phyloP scores from a whole-genome alignment of 768 basidiomycete genomes.

The Leccinum disarticulatum region DNA sequence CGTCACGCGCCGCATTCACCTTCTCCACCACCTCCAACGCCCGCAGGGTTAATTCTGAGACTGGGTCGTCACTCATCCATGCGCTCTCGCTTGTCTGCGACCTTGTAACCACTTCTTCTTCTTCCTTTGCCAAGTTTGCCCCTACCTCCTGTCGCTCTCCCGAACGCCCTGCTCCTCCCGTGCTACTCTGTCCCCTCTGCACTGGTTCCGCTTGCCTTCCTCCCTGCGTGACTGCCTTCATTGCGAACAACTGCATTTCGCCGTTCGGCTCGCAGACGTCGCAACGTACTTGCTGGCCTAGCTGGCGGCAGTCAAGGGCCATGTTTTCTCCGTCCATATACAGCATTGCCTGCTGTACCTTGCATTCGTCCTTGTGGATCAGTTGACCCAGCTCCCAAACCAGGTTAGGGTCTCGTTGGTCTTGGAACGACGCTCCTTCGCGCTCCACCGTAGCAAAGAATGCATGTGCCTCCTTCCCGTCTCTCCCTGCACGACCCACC shows the following conservation, averaged over 20 bases:
- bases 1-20: no score
- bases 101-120: no score
- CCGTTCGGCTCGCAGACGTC: not conserved
- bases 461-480: not conserved
- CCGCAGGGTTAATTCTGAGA: no score
- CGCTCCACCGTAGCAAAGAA: not conserved
- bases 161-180: no score
- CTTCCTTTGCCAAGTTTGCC: no score
- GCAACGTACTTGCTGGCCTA: not conserved
- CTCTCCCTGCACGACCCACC: slow-evolving; percentile 2
- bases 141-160: no score
- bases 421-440: not conserved
- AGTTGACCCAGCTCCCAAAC: not conserved
- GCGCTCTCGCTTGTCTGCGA: no score
- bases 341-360: not conserved
- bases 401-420: not conserved
- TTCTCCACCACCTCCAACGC: no score
- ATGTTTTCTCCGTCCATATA: not conserved
- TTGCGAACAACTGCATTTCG: not conserved
- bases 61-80: no score
- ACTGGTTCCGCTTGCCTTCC: no score
- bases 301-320: not conserved
- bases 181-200: no score
- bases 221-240: no score
- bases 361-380: not conserved